phyloP scores from a whole-genome alignment of 83 land plant genomes.

The Isoetes engelmannii region DNA sequence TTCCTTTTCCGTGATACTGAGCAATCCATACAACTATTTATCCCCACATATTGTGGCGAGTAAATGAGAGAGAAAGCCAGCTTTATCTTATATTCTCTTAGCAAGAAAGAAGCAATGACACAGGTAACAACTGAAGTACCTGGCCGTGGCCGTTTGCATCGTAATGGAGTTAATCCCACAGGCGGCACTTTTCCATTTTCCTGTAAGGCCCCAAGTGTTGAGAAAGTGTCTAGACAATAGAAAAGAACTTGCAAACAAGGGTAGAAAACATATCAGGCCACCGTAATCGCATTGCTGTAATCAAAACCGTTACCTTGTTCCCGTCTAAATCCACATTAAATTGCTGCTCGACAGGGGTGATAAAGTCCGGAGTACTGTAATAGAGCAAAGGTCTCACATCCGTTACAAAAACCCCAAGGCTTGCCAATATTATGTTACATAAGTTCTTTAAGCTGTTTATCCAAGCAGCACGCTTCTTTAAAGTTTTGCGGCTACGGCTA shows the following conservation, averaged over 20 bases:
- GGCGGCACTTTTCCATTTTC: conserved; percentile 5
- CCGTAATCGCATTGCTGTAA: background rate
- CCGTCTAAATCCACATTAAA: conserved; percentile 29
- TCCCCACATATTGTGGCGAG: too few species aligned
- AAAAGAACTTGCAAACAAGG: too few species aligned
- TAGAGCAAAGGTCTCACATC: background rate
- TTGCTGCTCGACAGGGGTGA: conserved; percentile 40
- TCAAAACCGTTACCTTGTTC: conserved; percentile 23
- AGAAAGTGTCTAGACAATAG: too few species aligned
- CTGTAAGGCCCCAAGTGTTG: background rate
- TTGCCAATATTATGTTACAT: background rate
- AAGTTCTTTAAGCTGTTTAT: background rate
- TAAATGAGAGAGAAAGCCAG: too few species aligned
- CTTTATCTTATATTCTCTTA: too few species aligned
- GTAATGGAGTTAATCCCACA: conserved; percentile 18
- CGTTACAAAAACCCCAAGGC: background rate
- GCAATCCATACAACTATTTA: too few species aligned
- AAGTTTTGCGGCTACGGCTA: background rate
- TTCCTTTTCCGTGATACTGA: too few species aligned
- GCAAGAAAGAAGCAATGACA: too few species aligned
- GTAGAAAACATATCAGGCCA: too few species aligned
- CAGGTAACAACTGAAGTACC: conserved; percentile 6
- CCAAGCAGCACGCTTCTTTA: background rate
- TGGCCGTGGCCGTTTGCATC: conserved; percentile 32
- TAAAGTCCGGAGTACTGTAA: conserved; percentile 36